These are phyloP conservation scores for Calonectria montana DNA, from an alignment of 2,329 filamentous ascomycete genomes.

Conservation along the genomic window DNA sequence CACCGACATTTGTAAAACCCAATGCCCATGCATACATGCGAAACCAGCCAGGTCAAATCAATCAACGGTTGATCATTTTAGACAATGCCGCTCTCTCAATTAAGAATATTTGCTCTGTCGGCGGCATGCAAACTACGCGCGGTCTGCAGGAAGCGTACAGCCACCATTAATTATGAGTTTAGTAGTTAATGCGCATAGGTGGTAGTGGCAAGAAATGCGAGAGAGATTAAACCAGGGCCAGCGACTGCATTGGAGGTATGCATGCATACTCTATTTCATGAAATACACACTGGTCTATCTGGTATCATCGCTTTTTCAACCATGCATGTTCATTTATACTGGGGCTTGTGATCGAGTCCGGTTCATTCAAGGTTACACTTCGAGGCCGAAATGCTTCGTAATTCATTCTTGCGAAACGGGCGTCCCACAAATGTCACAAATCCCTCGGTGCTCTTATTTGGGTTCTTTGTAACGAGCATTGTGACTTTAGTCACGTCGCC, in stretches of 20 bases:
- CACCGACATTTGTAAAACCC: not conserved
- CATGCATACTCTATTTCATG: not conserved
- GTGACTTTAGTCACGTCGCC: too few relatives aligned
- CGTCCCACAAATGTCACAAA: too few relatives aligned
- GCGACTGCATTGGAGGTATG: not conserved
- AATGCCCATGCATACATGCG: not conserved
- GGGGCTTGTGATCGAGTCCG: not conserved
- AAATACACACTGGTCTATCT: not conserved
- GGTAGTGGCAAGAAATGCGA: not conserved
- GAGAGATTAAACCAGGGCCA: not conserved
- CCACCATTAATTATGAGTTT: not conserved
- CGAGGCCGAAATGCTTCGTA: too few relatives aligned
- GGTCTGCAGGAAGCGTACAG: not conserved
- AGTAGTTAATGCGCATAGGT: not conserved
- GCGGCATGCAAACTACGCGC: not conserved
- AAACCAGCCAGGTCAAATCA: not conserved
- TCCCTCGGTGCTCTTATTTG: too few relatives aligned
- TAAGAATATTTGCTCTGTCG: not conserved
- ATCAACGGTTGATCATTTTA: not conserved
- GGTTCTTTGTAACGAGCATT: too few relatives aligned
- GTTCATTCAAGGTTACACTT: not conserved
- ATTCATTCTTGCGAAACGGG: too few relatives aligned
- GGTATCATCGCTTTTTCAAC: not conserved
- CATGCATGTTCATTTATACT: not conserved
- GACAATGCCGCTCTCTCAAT: not conserved